Base-by-base conservation (phyloP, 495 filamentous ascomycete genomes). In the Podospora australis region DNA sequence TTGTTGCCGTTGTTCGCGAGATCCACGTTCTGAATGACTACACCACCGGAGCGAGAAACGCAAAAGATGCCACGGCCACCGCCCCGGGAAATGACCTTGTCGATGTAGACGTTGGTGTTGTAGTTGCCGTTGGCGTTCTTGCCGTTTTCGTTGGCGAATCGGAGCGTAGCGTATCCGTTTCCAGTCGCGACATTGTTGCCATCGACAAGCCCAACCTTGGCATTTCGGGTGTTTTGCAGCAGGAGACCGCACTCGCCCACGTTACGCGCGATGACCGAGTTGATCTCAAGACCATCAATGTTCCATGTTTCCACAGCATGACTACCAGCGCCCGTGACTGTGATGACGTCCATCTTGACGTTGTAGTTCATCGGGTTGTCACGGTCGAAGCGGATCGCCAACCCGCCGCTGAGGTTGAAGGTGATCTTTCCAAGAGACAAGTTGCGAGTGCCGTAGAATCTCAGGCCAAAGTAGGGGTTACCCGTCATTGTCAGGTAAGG, bases 241-340 rank as follows among this genome's bases (percentile, higher is more conserved):
- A 74, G 56, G 16, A 74, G 53, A 2, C 70, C 71, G 17, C 48
- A 72, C 56, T 74, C 69, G 56, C 67, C 69, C 6, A 72, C 70
- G 44, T 74, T 59, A 8, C 55, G 53, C 8, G 71, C 71, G 26
- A 71, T 64, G 6, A 74, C 71, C 28, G 56, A 39, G 48, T 58
- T 60, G 55, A 74, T 64, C 2, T 50, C 56, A 6, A 74, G 58
- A 5, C 65, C 67, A 36, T 72, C 61, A 44, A 74, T 71, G 30
- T 74, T 74, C 68, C 68, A 74, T 0, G 66, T 69, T 59, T 74
- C 71, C 1, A 74, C 70, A 6, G 64, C 66, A 46, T 74, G 71
- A 44, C 66, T 68, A 13, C 67, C 62, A 1, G 70, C 69, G 0
- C 70, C 66, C 3, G 63, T 70, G n/a, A 70, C 64, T 14, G 23